Evolutionary conservation across 257 asterid genomes (phyloP), one percentile per base, ranked within the genome.

Genomic region (Solanum chilense): DNA sequence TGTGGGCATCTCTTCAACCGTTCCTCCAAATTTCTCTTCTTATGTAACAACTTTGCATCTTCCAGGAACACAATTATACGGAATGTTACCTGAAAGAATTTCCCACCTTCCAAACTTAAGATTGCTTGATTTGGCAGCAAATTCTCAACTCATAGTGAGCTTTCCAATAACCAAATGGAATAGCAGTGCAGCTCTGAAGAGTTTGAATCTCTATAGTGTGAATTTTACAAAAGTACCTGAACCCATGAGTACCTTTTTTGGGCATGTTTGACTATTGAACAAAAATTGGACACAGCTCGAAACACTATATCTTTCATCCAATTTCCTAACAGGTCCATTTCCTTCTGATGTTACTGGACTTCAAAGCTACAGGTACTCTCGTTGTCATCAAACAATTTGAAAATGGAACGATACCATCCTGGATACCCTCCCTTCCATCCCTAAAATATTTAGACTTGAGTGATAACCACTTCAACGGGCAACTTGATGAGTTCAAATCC

Each of bases 11-110:
- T 33, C 82, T 70, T 90, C 92, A 14, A 20, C 4, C 35, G 25
- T 88, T 47, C 92, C 92, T 7, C 27, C 21, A 4, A 90, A 88
- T 58, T 68, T 84, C 10, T 86, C 92, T 41, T 37, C 84, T 75
- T 86, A 88, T 9, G 5, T 88, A 13, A 49, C 56, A 69, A 35
- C 35, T 45, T 56, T 90, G 33, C 45, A 62, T 18, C 89, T 90
- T 41, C 71, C 49, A 5, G 11, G n/a, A 29, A 77, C 90, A 11
- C 74, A 39, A 25, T 11, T 90, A 56, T 39, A 29, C 23, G 92
- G 90, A 5, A 29, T 14, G 18, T 37, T 45, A 10, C 89, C 90
- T 5, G 75, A 31, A 1, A 77, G 58, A 12, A 71, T 90, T 27
- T 86, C 86, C 42, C 83, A 75, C 41, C 83, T 86, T 0, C 88